phyloP scores from a whole-genome alignment of 208 protist species.

The Trypanosoma theileri region DNA sequence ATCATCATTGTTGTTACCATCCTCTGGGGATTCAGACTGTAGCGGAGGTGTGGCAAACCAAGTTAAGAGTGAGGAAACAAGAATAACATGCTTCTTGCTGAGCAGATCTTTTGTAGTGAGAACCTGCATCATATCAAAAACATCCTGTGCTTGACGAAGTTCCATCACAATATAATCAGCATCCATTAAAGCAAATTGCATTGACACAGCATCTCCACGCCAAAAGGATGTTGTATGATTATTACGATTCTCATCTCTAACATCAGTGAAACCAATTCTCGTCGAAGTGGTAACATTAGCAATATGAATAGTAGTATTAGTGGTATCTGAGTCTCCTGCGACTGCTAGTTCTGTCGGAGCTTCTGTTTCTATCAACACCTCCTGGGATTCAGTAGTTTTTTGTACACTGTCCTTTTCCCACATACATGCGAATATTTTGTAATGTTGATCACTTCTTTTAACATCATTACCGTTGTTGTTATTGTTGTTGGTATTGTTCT shows the following conservation, averaged over 20 bases:
- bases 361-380: background rate
- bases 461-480: background rate
- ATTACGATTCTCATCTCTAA: background rate
- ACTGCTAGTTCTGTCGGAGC: background rate
- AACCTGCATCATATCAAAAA: constrained; percentile 76
- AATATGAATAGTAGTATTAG: background rate
- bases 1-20: constrained; percentile 31
- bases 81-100: constrained; percentile 77
- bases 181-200: constrained; percentile 61
- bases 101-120: constrained; percentile 64
- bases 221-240: constrained; percentile 46
- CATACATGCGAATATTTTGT: constrained; percentile 71
- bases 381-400: constrained; percentile 1
- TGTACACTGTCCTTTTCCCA: constrained; percentile 60
- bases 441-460: constrained; percentile 11
- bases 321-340: background rate
- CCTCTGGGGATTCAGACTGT: constrained; percentile 15
- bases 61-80: constrained; percentile 88
- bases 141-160: constrained; percentile 77
- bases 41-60: constrained; percentile 87
- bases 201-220: constrained; percentile 46
- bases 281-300: background rate
- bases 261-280: background rate
- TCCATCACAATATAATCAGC: constrained; percentile 84
- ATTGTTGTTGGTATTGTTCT: constrained; percentile 28